Evolutionary conservation across 805 yeast species (phyloP), one percentile per base, ranked within the genome.

Genomic region (Teunomyces pallodes): DNA sequence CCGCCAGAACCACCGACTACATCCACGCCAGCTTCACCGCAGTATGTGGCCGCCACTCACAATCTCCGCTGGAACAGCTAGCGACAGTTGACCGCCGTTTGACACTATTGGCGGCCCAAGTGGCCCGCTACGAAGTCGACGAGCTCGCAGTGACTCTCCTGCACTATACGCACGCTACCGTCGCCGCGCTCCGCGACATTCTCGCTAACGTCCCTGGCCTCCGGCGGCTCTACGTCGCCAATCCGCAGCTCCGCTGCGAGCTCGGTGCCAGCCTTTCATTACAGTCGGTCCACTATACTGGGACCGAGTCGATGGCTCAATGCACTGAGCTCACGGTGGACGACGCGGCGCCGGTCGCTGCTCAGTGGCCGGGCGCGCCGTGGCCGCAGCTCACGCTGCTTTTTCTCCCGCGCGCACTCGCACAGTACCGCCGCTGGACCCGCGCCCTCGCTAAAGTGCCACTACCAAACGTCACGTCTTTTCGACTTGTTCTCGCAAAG

Each of bases 341-440:
- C 24, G 24, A 20, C 24, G 24, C 24, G 6, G 24, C 24, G 24
- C 24, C 24, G 24, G 24, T 20, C 24, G 24, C 24, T 20, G 4
- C 24, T 1, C 24, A 20, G 6, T 20, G 24, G 24, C 24, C 6
- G 6, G 6, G 24, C n/a, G n/a, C 6, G n/a, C 13, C 32, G 14
- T 30, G 32, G 32, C 3, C 17, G 13, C 14, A 14, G 9, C 29
- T 38, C 27, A n/a, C 41, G 6, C 51, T 59, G 4, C 48, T 62
- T 24, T 54, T 61, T 13, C 43, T 62, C 26, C 54, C 59, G 2
- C 48, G 47, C 16, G 32, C 53, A 46, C 30, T 29, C 16, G 41
- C 14, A 7, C 14, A 10, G n/a, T 38, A 38, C 30, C 14, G 29
- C 14, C 29, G 13, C 16, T 38, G 27, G n/a, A 29, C 20, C 10